A percentile compares a stretch with the other conserved stretches of the same genome.
Evolutionary conservation across 2,329 filamentous ascomycete genomes (phyloP).

Genomic region (Aspergillus glaucus): DNA sequence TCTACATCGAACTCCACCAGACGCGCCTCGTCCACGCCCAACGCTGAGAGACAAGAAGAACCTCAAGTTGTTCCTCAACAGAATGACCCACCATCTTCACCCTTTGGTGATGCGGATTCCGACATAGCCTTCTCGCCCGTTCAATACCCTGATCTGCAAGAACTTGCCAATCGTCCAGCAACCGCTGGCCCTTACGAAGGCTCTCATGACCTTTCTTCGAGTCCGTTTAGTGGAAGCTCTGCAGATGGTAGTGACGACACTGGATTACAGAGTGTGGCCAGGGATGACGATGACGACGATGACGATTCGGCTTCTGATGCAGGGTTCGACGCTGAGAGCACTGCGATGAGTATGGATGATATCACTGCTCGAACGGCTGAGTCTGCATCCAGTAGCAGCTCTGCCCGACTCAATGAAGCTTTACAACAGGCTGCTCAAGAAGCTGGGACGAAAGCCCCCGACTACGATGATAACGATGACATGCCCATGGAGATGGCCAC

Average conservation of each 20-base stretch:
- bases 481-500: slow-evolving; percentile 75
- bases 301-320: slow-evolving; percentile 44
- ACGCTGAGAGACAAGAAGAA: slow-evolving; percentile 20
- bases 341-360: slow-evolving; percentile 77
- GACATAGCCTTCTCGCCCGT: slow-evolving; percentile 55
- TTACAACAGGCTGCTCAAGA: slow-evolving; percentile 67
- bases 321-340: slow-evolving; percentile 58
- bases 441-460: slow-evolving; percentile 66
- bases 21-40: slow-evolving; percentile 58
- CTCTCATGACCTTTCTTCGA: slow-evolving; percentile 66
- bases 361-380: slow-evolving; percentile 62
- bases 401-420: slow-evolving; percentile 68
- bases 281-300: slow-evolving; percentile 40
- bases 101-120: slow-evolving; percentile 55
- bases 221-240: slow-evolving; percentile 62
- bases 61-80: slow-evolving; percentile 38
- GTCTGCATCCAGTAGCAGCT: slow-evolving; percentile 55
- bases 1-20: slow-evolving; percentile 68
- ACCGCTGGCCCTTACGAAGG: slow-evolving; percentile 47
- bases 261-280: slow-evolving; percentile 28
- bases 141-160: slow-evolving; percentile 59
- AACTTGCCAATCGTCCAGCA: slow-evolving; percentile 42
- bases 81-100: slow-evolving; percentile 57
- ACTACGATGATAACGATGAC: slow-evolving; percentile 56
- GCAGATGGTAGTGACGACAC: slow-evolving; percentile 42